phyloP scores from a whole-genome alignment of 805 yeast genomes.

The Yarrowia phangngaensis region DNA sequence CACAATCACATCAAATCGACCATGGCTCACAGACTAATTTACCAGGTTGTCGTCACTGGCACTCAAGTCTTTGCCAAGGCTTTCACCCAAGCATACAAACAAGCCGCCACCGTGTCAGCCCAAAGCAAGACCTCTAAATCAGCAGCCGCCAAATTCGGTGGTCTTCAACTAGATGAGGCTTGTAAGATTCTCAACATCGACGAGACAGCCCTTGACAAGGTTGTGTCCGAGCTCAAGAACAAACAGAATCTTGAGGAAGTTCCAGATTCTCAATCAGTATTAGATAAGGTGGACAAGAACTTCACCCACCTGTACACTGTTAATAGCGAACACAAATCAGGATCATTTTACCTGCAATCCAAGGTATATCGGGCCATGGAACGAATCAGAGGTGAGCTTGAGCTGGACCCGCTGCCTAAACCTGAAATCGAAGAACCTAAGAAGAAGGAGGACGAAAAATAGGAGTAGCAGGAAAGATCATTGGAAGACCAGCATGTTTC shows the following conservation, averaged over 20 bases:
- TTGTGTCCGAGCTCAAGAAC: slow-evolving; percentile 13
- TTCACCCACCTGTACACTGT: slow-evolving; percentile 81
- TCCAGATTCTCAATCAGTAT: slow-evolving; percentile 35
- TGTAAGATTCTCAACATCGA: slow-evolving; percentile 85
- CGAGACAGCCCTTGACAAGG: slow-evolving; percentile 41
- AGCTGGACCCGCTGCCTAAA: slow-evolving; percentile 32
- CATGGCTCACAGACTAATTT: slow-evolving; percentile 84
- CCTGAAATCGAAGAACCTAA: slow-evolving; percentile 23
- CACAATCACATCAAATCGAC: slow-evolving; percentile 1
- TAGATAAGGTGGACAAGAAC: slow-evolving; percentile 57
- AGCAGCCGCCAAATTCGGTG: slow-evolving; percentile 51
- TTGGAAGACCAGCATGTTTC: no score
- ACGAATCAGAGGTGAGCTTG: slow-evolving; percentile 73
- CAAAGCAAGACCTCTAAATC: slow-evolving; percentile 53
- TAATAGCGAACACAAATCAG: slow-evolving; percentile 92
- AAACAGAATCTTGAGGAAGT: slow-evolving; percentile 23
- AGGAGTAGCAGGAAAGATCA: not conserved
- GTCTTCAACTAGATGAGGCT: slow-evolving; percentile 84
- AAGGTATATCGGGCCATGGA: slow-evolving; percentile 95
- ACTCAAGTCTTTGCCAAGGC: slow-evolving; percentile 95
- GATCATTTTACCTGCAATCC: slow-evolving; percentile 87
- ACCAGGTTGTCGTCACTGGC: slow-evolving; percentile 88
- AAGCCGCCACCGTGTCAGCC: slow-evolving; percentile 88
- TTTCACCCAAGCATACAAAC: slow-evolving; percentile 93
- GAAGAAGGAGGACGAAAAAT: slow-evolving; percentile 25